Evolutionary conservation across 2,329 filamentous ascomycete genomes (phyloP), one percentile per base, ranked within the genome.

Genomic region (Xylariaceae sp.): DNA sequence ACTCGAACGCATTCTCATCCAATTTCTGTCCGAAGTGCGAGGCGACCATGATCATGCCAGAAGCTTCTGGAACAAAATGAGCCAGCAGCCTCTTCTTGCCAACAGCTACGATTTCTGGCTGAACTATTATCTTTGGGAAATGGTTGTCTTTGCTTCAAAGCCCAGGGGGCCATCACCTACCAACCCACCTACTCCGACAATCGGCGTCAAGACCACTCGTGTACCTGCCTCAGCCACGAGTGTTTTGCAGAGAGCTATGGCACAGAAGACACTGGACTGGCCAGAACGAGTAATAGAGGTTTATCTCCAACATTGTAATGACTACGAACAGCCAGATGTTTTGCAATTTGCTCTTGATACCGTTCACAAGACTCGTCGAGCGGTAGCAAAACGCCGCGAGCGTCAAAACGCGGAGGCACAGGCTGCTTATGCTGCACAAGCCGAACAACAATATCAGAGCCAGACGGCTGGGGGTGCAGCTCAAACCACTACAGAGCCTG

Each of bases 101-200:
- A 82, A 90, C 59, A 91, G 84, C 59, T 90, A 91, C 63, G 90
- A 96, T 60, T 97, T 97, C 66, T 99, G 94, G 94, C 78, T 91
- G 48, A 83, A 85, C 39, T 96, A 90, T 68, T 96, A 96, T 69
- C 77, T 86, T 46, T 97, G 90, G 87, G 94, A 97, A 70, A 86
- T 97, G 77, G 77, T 87, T 50, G 62, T 81, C 5, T 82, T 80
- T 55, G 70, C 73, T 2, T 74, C 75, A 5, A 71, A 67, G 50
- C 74, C 77, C 47, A 79, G 75, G 48, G 70, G 71, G 33, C 72
- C 77, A 51, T 81, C 80, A 51, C 74, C 77, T 1, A 79, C 75
- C 0, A 27, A 27, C 7, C 77, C 78, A 5, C 71, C 69, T 2
- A 71, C 71, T 5, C 58, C 62, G 0, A 62, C 59, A 10, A 52